A percentile compares a stretch with the other conserved stretches of the same genome.
Evolutionary conservation across 441 rosid genomes (phyloP).

Genomic region (Dalechampia spathulata): DNA sequence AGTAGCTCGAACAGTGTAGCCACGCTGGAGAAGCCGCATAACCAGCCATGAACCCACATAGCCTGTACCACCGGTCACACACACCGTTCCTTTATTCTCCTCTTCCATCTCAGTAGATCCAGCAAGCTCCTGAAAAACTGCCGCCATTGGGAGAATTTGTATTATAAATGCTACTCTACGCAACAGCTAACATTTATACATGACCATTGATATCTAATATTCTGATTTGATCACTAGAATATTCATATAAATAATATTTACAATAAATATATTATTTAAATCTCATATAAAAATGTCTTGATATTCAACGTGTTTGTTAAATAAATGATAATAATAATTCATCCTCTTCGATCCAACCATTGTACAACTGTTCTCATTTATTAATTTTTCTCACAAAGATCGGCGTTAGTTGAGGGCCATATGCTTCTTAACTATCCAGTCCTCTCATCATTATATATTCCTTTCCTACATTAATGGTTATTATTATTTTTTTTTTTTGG

Average conservation of each 20-base stretch:
- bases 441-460: too few relatives aligned
- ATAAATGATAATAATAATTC: too few relatives aligned
- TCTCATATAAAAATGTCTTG: background rate
- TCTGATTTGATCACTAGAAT: too few relatives aligned
- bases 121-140: background rate
- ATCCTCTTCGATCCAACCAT: background rate
- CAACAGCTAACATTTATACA: background rate
- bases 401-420: background rate
- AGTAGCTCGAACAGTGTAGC: constrained; percentile 70
- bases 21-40: constrained; percentile 54
- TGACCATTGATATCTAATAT: too few relatives aligned
- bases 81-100: constrained; percentile 30
- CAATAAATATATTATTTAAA: background rate
- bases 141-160: background rate
- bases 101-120: constrained; percentile 9
- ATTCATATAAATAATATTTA: too few relatives aligned
- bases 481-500: too few relatives aligned
- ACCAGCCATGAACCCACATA: constrained; percentile 78
- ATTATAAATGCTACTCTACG: background rate
- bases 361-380: background rate
- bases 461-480: too few relatives aligned
- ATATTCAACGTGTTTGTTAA: background rate
- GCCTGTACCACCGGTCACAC: constrained; percentile 69
- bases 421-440: too few relatives aligned
- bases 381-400: background rate